Base-by-base conservation (phyloP, 73 alveolate genomes). In the Blepharisma stoltei region DNA sequence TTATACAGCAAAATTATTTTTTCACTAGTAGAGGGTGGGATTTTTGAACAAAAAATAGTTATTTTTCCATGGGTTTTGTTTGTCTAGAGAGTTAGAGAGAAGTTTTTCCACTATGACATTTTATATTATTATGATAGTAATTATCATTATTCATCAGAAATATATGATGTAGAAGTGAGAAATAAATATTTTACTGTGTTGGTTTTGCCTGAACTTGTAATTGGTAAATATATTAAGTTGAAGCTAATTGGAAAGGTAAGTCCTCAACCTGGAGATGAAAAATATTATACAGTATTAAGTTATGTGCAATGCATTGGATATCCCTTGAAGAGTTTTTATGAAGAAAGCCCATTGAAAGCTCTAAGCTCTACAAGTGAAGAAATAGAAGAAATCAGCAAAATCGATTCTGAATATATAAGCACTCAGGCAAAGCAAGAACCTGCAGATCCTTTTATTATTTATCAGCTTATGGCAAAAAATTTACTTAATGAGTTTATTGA, bases 191-290 rank as follows among this genome's bases (percentile, higher is more conserved):
- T 14, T 25, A 60, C 73, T 8, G 23, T 60, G n/a, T 25, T 25
- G 18, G 47, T 60, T 1, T 60, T 60, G 73, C 73, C 73, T 1
- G 23, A 60, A 14, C 0, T 60, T 20, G 37, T 60, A n/a, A 18
- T 9, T 14, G 73, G 73, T 2, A 60, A 60, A 4, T 60, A 18
- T 25, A 38, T 60, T 20, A 60, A 25, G 23, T 9, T 60, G 11
- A 4, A 60, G 46, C 5, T 60, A 20, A 14, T 60, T 8, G 73
- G 46, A 60, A 60, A 60, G 23, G 48, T 2, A 9, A 18, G 46
- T 14, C 38, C n/a, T 14, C 46, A 60, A 5, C 73, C 73, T 0
- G 73, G 73, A 14, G 14, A n/a, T 20, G 73, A 60, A 60, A 60
- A 60, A 38, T 60, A 25, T 14, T 60, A 60, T 5, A 60, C 73